phyloP scores from a whole-genome alignment of 2,329 filamentous ascomycete species.

The Aulographum hederae region DNA sequence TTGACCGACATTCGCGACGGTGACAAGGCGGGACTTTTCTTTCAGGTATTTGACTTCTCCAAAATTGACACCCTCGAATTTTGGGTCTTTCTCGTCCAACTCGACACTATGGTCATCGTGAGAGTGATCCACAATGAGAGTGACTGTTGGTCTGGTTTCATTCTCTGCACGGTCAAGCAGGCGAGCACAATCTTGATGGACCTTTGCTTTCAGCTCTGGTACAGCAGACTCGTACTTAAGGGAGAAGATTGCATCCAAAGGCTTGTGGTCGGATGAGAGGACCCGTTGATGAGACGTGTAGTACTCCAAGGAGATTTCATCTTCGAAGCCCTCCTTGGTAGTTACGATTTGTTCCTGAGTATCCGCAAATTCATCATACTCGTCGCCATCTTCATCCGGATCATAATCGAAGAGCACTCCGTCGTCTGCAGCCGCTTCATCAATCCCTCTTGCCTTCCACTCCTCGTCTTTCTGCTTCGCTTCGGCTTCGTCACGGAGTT shows the following conservation, averaged over 20 bases:
- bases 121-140: conserved; percentile 53
- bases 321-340: conserved; percentile 40
- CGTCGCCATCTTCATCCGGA: conserved; percentile 57
- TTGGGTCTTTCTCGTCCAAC: conserved; percentile 18
- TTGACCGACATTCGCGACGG: conserved; percentile 80
- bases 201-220: conserved; percentile 61
- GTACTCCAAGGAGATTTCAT: conserved; percentile 37
- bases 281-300: conserved; percentile 84
- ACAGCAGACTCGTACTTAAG: conserved; percentile 76
- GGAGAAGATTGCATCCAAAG: conserved; percentile 64
- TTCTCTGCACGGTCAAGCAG: conserved; percentile 86
- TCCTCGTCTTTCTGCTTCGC: conserved; percentile 61
- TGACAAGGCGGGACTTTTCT: conserved; percentile 47
- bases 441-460: conserved; percentile 65
- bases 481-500: conserved; percentile 43
- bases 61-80: conserved; percentile 52
- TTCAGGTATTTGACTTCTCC: conserved; percentile 55
- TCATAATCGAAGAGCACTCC: conserved; percentile 81
- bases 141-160: conserved; percentile 66
- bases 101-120: conserved; percentile 17
- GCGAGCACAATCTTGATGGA: conserved; percentile 73
- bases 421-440: conserved; percentile 47
- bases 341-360: conserved; percentile 19
- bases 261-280: conserved; percentile 90
- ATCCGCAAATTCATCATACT: conserved; percentile 33